phyloP scores from a whole-genome alignment of 345 rosid genomes.

The Pistacia integerrima region DNA sequence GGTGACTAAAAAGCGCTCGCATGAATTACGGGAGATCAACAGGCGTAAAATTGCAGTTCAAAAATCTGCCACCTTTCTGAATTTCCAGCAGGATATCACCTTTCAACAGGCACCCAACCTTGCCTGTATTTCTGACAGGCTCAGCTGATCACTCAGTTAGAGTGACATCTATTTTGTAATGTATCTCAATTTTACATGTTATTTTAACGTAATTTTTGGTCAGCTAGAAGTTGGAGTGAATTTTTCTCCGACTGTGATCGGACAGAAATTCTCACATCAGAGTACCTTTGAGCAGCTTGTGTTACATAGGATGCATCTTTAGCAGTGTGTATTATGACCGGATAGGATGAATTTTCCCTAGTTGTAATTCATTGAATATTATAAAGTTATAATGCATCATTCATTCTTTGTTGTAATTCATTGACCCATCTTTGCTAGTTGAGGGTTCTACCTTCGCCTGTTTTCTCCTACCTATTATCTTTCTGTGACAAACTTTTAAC shows the following conservation, averaged over 20 bases:
- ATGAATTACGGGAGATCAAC: too few relatives aligned
- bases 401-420: background rate
- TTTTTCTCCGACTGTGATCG: background rate
- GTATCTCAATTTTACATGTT: background rate
- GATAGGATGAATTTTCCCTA: background rate
- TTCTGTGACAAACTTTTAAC: too few relatives aligned
- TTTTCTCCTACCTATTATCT: too few relatives aligned
- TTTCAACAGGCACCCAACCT: too few relatives aligned
- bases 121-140: constrained; percentile 20
- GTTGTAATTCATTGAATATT: constrained; percentile 12
- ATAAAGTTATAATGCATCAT: background rate
- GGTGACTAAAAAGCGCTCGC: too few relatives aligned
- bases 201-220: background rate
- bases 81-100: too few relatives aligned
- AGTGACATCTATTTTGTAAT: constrained; percentile 49
- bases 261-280: background rate
- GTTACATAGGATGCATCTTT: background rate
- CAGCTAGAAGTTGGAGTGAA: background rate
- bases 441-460: too few relatives aligned
- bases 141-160: constrained; percentile 72
- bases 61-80: too few relatives aligned
- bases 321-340: background rate
- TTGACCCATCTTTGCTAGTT: too few relatives aligned
- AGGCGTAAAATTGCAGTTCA: too few relatives aligned
- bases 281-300: background rate